These are phyloP conservation scores for Fragilaria crotonensis DNA, from an alignment of 108 stramenopile species.

Conservation along the genomic window DNA sequence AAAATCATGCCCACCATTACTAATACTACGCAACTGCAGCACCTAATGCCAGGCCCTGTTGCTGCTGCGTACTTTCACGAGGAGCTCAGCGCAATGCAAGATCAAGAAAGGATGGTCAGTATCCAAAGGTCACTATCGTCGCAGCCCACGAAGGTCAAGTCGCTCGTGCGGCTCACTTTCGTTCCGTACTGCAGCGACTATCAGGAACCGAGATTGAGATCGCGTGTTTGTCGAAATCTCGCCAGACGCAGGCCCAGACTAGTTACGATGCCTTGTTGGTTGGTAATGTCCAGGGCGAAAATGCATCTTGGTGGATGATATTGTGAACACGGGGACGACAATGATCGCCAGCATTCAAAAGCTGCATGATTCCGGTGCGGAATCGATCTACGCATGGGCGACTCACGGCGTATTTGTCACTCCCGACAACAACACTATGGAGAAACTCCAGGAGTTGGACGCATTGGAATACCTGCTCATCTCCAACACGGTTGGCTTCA, in stretches of 20 bases:
- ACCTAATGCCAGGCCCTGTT: constrained; percentile 77
- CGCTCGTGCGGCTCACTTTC: constrained; percentile 65
- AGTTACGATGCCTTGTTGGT: constrained; percentile 49
- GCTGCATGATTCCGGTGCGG: constrained; percentile 54
- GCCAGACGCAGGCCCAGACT: constrained; percentile 24
- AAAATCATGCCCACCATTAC: neutral
- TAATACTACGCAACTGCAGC: constrained; percentile 16
- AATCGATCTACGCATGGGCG: constrained; percentile 77
- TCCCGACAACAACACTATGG: constrained; percentile 25
- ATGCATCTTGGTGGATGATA: constrained; percentile 86
- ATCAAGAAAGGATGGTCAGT: constrained; percentile 17
- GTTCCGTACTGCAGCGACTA: constrained; percentile 64
- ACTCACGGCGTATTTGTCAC: constrained; percentile 80
- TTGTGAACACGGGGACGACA: constrained; percentile 78
- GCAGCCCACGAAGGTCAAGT: constrained; percentile 86
- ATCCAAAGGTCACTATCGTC: constrained; percentile 64
- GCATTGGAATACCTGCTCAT: constrained; percentile 72
- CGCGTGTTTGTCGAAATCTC: constrained; percentile 63
- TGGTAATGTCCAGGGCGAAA: constrained; percentile 74
- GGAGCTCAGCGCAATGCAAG: constrained; percentile 34
- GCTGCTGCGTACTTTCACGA: constrained; percentile 89
- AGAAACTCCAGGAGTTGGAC: constrained; percentile 36
- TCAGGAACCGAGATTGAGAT: constrained; percentile 66
- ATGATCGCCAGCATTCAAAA: constrained; percentile 46
- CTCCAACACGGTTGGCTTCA: constrained; percentile 61